phyloP scores from a whole-genome alignment of 2,329 filamentous ascomycete genomes.

The Decorospora gaudefroyi region DNA sequence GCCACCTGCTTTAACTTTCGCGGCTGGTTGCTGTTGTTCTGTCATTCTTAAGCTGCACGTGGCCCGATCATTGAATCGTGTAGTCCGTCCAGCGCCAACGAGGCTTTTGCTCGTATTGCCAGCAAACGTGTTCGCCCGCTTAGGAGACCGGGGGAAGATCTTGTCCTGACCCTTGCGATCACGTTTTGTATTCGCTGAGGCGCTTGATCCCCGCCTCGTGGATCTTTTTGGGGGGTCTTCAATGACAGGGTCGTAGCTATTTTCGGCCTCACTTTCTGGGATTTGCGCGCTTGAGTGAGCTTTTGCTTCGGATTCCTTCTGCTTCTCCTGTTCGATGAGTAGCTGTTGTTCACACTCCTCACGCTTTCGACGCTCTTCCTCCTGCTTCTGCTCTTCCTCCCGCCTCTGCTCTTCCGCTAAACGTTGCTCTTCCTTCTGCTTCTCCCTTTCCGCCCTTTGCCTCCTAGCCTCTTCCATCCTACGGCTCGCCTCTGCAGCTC shows the following conservation, averaged over 20 bases:
- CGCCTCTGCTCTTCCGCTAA: background rate
- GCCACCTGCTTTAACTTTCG: too few relatives aligned
- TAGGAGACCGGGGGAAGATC: background rate
- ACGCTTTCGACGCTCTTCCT: background rate
- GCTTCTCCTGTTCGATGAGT: background rate
- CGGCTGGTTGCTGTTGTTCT: too few relatives aligned
- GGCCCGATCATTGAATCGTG: too few relatives aligned
- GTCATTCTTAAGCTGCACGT: slow-evolving; percentile 2
- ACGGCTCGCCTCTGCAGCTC: slow-evolving; percentile 1
- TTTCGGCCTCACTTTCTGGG: background rate
- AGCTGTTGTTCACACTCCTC: background rate
- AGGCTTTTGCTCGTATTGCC: background rate
- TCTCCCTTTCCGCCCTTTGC: background rate
- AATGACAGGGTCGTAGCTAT: background rate
- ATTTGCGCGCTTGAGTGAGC: background rate
- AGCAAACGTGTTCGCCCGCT: background rate
- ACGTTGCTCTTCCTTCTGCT: slow-evolving; percentile 1
- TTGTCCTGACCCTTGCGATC: background rate
- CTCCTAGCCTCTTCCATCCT: background rate
- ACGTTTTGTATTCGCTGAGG: background rate
- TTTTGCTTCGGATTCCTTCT: background rate
- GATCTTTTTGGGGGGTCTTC: background rate
- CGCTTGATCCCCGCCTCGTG: background rate
- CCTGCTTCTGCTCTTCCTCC: background rate
- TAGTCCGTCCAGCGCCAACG: background rate